Base-by-base conservation (phyloP, 495 filamentous ascomycete species). In the Neurospora sp. region DNA sequence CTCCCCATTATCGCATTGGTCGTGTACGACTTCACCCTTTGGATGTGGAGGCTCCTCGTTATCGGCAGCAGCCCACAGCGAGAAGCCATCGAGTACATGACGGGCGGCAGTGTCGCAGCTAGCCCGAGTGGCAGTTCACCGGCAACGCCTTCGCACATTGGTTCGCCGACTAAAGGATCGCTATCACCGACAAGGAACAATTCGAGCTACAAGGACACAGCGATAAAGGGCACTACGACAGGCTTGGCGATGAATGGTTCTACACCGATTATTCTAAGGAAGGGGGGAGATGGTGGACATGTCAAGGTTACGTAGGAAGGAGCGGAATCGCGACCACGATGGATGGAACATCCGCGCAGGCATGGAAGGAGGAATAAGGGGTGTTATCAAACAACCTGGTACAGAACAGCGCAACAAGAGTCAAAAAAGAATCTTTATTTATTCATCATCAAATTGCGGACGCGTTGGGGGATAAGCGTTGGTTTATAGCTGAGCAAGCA, bases 401-500 rank as follows among this genome's bases (percentile, higher is more conserved):
- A 34, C 54, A 66, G 54, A 66, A 66, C 54, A 66, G 54, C 54
- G 31, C 13, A 36, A 36, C 54, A 31, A 62, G 24, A 62, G 15
- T 24, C 54, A 17, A 62, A 17, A 62, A n/a, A 15, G 24, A 15
- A 19, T 34, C 24, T 13, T 66, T 34, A 19, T 66, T 19, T 66
- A 36, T 66, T 66, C 28, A 66, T 66, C 28, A 34, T 66, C 19
- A 34, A 6, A 19, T 19, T 66, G 7, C 28, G 24, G 54, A 34
- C 54, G 15, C 28, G 34, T 28, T 19, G n/a, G 39, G 4, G 48
- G 19, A 15, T 39, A 28, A 9, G 9, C 24, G 21, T 34, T 10
- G 31, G 28, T 59, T 72, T 78, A 82, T 74, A 86, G 81, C 76
- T 84, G 82, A 15, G 82, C 79, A 28, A 98, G 77, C 24, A 96